Percentiles rank a stretch among this genome's conserved stretches.
These are phyloP conservation scores for Monosporascus cannonballus DNA, from an alignment of 2,329 filamentous ascomycete species.

Conservation along the genomic window DNA sequence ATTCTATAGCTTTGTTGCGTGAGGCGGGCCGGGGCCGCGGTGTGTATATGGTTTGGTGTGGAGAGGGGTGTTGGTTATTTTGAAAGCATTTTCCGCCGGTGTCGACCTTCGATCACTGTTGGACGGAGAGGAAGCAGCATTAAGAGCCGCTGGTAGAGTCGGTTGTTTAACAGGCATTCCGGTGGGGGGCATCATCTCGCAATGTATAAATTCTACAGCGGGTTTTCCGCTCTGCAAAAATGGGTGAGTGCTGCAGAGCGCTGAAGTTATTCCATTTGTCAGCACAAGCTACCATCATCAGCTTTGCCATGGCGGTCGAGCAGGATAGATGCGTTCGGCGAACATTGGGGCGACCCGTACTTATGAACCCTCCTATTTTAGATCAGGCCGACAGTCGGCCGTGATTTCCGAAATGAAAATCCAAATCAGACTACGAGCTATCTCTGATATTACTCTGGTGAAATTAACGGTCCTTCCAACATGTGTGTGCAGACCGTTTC, in stretches of 20 bases:
- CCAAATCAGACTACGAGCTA: conserved; percentile 15
- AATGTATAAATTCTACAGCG: not conserved
- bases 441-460: not conserved
- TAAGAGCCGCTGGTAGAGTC: conserved; percentile 9
- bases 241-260: not conserved
- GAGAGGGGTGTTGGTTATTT: conserved; percentile 5
- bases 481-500: conserved; percentile 3
- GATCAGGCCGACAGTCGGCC: conserved; percentile 9
- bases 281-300: conserved; percentile 5
- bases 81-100: conserved; percentile 5
- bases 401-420: conserved; percentile 19
- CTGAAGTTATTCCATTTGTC: not conserved
- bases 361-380: conserved; percentile 17
- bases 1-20: conserved; percentile 12
- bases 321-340: conserved; percentile 10
- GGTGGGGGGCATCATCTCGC: not conserved
- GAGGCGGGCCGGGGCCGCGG: conserved; percentile 10
- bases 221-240: not conserved
- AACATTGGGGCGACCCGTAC: conserved; percentile 19
- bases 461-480: conserved; percentile 11
- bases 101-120: conserved; percentile 4
- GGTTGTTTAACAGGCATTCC: not conserved
- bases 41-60: conserved; percentile 16
- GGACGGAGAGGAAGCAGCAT: conserved; percentile 8
- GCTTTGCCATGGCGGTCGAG: conserved; percentile 9